Base-by-base conservation (phyloP, 2,329 filamentous ascomycete species). In the Fusarium anguioides region DNA sequence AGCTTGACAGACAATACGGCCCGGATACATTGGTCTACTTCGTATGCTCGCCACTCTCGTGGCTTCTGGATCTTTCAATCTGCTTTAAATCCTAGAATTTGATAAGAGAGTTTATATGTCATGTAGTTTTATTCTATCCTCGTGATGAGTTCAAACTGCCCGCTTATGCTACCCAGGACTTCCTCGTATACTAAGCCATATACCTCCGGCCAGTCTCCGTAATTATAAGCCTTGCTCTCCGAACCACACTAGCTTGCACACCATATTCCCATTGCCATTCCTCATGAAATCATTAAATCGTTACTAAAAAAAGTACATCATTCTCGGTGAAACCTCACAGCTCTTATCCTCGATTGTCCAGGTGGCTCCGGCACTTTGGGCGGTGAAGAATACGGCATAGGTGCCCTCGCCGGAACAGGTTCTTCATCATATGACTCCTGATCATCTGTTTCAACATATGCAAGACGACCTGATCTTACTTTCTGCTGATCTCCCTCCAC, bases 361-460 rank as follows among this genome's bases (percentile, higher is more conserved):
- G 57, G 59, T 0, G 58, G 40, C n/a, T 61, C 58, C 17, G 58
- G 58, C 5, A 36, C 58, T 0, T 26, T 20, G 1, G 26, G 56
- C 4, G 14, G 56, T 1, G 9, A 12, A 12, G 14, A 10, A 11
- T 48, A 37, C 8, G 40, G 27, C 4, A 36, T n/a, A 12, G 33
- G 29, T 8, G 23, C 20, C 0, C 40, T 35, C 6, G 18, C 17
- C 2, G 53, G 46, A 5, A 29, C 29, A 2, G 56, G 46, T 29
- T 41, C 56, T 18, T 54, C 40, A 15, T 46, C 58, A 15, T 55
- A 44, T 1, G 47, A 37, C 4, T 53, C 37, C 10, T 51, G 37
- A 5, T 60, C 57, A 3, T 60, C 47, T 1, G 48, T 44, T 5
- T 60, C 46, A 17, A 61, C 47, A 23, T 39, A 46, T 0, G 47